These are phyloP conservation scores for Platanus orientalis DNA, from an alignment of 164 flowering plant genomes.

Conservation along the genomic window DNA sequence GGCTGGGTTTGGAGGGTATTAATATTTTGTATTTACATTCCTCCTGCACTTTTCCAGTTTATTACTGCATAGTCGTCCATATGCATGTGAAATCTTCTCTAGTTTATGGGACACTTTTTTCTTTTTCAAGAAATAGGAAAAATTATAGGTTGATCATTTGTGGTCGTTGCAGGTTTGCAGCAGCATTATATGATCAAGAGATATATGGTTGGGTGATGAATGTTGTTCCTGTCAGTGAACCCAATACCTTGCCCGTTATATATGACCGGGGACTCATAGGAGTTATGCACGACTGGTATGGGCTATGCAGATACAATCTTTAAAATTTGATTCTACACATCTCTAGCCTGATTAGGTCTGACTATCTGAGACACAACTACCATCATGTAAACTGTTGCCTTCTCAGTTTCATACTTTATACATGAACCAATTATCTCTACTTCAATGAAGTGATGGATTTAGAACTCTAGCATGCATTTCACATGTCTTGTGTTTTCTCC, in stretches of 20 bases:
- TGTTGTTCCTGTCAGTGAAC: constrained; percentile 61
- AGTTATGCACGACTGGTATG: constrained; percentile 52
- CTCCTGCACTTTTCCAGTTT: neutral
- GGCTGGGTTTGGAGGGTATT: constrained; percentile 49
- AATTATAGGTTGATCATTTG: constrained; percentile 4
- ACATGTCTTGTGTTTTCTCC: no score
- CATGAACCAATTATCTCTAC: neutral
- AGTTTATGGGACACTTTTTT: neutral
- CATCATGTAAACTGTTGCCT: neutral
- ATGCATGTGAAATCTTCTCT: neutral
- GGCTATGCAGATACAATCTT: neutral
- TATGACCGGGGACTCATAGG: constrained; percentile 65
- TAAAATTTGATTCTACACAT: neutral
- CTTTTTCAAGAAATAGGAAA: neutral
- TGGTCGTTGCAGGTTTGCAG: constrained; percentile 47
- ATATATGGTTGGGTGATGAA: constrained; percentile 61
- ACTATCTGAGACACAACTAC: no score
- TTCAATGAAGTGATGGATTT: neutral
- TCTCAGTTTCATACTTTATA: neutral
- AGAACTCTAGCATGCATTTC: neutral
- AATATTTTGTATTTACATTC: neutral
- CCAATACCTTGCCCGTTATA: constrained; percentile 57
- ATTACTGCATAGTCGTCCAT: neutral
- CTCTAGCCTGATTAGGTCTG: neutral
- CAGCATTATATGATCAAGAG: constrained; percentile 37